A percentile compares a stretch with the other conserved stretches of the same genome.
Conservation (phyloP, 805 yeast genomes). For the Priceomyces castillae region DNA sequence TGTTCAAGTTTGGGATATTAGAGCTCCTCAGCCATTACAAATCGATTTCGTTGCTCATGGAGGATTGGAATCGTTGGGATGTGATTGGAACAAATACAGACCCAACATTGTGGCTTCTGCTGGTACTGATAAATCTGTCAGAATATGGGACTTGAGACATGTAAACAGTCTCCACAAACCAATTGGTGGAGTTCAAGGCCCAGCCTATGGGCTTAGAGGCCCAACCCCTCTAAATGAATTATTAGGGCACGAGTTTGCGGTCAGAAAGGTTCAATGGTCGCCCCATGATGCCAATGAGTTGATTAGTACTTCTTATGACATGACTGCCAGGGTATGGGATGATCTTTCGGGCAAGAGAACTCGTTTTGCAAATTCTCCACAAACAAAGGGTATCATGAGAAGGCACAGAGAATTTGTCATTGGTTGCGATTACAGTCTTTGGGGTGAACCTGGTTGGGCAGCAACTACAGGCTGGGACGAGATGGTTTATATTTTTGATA, state of each 20-base stretch:
- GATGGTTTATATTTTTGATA: slow-evolving; percentile 87
- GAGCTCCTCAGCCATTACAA: slow-evolving; percentile 62
- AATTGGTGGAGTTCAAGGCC: slow-evolving; percentile 16
- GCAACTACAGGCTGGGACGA: slow-evolving; percentile 97
- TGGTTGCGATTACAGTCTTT: slow-evolving; percentile 92
- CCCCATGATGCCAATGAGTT: slow-evolving; percentile 77
- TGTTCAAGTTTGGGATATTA: slow-evolving; percentile 77
- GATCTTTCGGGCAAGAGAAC: slow-evolving; percentile 65
- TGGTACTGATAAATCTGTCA: slow-evolving; percentile 84
- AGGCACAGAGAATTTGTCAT: slow-evolving; percentile 84
- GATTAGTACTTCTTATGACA: slow-evolving; percentile 81
- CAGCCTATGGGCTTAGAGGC: slow-evolving; percentile 45
- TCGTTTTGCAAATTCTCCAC: slow-evolving; percentile 40
- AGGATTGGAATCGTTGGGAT: slow-evolving; percentile 74
- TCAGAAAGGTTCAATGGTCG: slow-evolving; percentile 80
- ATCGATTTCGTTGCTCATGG: slow-evolving; percentile 68
- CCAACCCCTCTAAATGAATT: slow-evolving; percentile 75
- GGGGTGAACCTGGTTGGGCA: slow-evolving; percentile 97
- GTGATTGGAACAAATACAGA: slow-evolving; percentile 91
- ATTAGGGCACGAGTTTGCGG: slow-evolving; percentile 86
- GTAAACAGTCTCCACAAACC: slow-evolving; percentile 40
- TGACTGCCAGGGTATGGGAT: slow-evolving; percentile 86
- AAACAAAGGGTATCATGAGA: slow-evolving; percentile 58
- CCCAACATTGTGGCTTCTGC: slow-evolving; percentile 78
- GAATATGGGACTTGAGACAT: slow-evolving; percentile 88